These are phyloP conservation scores for Pythium apleroticum DNA, from an alignment of 352 stramenopile species.

Conservation along the genomic window DNA sequence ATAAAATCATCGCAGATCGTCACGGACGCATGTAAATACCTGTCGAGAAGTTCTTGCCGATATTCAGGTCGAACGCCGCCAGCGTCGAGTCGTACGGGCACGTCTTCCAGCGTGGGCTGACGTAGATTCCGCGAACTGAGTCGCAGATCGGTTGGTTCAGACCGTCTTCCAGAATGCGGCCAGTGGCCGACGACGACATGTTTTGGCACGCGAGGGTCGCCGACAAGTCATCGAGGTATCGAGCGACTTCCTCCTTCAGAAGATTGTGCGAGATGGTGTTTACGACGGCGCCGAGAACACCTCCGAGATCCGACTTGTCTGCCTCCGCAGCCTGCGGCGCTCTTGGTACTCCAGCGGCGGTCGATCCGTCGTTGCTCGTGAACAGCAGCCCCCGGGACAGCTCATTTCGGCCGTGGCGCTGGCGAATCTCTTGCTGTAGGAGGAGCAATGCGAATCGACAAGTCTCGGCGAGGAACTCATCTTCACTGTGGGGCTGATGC, in stretches of 20 bases:
- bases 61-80: constrained; percentile 74
- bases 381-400: constrained; percentile 67
- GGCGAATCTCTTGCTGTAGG: constrained; percentile 82
- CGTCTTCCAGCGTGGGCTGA: constrained; percentile 77
- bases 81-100: constrained; percentile 77
- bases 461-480: constrained; percentile 56
- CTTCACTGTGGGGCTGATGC: constrained; percentile 13
- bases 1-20: background rate
- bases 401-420: constrained; percentile 70
- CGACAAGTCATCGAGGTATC: constrained; percentile 71
- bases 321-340: constrained; percentile 20
- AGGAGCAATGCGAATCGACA: constrained; percentile 69
- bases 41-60: constrained; percentile 84
- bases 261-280: constrained; percentile 73
- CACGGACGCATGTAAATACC: constrained; percentile 26
- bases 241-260: constrained; percentile 71
- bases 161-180: constrained; percentile 73
- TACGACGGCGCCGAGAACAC: constrained; percentile 59
- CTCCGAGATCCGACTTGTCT: constrained; percentile 45
- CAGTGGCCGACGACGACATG: constrained; percentile 49
- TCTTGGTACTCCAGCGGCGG: constrained; percentile 24
- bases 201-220: constrained; percentile 64
- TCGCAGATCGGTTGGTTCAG: constrained; percentile 82
- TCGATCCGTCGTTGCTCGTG: constrained; percentile 31
- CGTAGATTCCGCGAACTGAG: constrained; percentile 76